Conservation (phyloP, 2,329 filamentous ascomycete genomes). For the Fusarium verrucosum region DNA sequence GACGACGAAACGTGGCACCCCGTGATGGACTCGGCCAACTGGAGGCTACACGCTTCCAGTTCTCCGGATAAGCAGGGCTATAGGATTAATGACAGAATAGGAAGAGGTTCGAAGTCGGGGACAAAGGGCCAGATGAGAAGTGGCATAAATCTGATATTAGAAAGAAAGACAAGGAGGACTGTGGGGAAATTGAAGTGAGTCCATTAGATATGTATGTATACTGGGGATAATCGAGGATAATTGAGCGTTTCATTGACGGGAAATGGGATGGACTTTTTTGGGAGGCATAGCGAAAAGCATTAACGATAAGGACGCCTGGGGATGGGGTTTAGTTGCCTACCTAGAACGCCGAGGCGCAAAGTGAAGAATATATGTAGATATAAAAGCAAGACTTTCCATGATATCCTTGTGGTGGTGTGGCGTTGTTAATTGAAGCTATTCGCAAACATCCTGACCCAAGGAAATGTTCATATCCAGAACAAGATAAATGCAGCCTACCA, state of each 20-base stretch:
- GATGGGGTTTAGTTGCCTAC: constrained; percentile 7
- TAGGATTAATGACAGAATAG: neutral
- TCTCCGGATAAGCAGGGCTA: constrained; percentile 55
- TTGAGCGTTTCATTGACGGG: constrained; percentile 34
- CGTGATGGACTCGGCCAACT: constrained; percentile 88
- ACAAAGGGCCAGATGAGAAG: neutral
- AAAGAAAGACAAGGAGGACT: constrained; percentile 10
- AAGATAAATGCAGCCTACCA: neutral
- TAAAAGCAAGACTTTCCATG: constrained; percentile 9
- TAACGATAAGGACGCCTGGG: constrained; percentile 11
- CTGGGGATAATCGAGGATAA: constrained; percentile 38
- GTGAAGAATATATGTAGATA: constrained; percentile 35
- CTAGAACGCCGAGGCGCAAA: neutral
- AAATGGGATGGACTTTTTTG: constrained; percentile 20
- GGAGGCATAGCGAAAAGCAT: constrained; percentile 29
- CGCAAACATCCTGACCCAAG: too few relatives aligned
- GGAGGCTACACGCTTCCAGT: constrained; percentile 88
- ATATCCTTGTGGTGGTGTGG: neutral
- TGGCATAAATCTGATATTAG: constrained; percentile 13
- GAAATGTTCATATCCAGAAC: neutral
- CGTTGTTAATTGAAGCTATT: neutral
- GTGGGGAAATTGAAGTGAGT: constrained; percentile 19
- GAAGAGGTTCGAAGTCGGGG: neutral
- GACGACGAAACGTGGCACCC: constrained; percentile 93
- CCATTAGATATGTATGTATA: constrained; percentile 29